These are phyloP conservation scores for Rhododendron ferrugineum DNA, from an alignment of 148 eudicot genomes.

Conservation along the genomic window DNA sequence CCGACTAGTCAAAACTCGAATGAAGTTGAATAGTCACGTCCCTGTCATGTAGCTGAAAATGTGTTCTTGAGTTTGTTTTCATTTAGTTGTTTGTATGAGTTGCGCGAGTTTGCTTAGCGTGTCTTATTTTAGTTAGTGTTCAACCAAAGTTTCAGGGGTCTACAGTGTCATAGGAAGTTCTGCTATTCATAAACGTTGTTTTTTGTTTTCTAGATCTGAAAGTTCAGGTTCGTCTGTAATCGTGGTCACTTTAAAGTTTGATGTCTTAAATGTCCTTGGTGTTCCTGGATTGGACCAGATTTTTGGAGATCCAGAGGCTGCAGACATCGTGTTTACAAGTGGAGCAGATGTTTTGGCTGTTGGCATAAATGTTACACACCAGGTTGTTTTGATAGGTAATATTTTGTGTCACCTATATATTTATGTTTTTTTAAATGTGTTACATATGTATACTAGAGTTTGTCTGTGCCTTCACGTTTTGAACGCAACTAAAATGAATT, in stretches of 20 bases:
- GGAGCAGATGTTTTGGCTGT: slow-evolving; percentile 87
- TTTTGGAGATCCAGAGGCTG: slow-evolving; percentile 96
- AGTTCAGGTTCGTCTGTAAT: background rate
- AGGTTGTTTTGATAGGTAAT: slow-evolving; percentile 73
- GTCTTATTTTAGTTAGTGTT: background rate
- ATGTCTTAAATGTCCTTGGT: slow-evolving; percentile 6
- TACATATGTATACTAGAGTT: too few species aligned
- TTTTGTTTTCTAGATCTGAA: background rate
- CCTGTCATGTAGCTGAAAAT: background rate
- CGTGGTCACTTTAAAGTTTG: background rate
- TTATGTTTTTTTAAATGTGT: background rate
- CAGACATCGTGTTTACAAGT: slow-evolving; percentile 85
- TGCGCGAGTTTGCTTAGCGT: background rate
- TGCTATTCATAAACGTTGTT: background rate
- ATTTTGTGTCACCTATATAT: background rate
- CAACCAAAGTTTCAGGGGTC: background rate
- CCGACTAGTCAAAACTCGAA: background rate
- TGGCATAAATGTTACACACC: slow-evolving; percentile 91
- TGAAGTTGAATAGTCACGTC: background rate
- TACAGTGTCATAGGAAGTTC: background rate
- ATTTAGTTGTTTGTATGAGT: background rate
- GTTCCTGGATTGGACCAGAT: slow-evolving; percentile 40
- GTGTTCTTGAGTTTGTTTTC: background rate
- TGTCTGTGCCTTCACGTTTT: too few species aligned
- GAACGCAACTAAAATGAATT: too few species aligned